A percentile compares a stretch with the other conserved stretches of the same genome.
These are phyloP conservation scores for Hericium erinaceus DNA, from an alignment of 768 basidiomycete genomes.

Conservation along the genomic window DNA sequence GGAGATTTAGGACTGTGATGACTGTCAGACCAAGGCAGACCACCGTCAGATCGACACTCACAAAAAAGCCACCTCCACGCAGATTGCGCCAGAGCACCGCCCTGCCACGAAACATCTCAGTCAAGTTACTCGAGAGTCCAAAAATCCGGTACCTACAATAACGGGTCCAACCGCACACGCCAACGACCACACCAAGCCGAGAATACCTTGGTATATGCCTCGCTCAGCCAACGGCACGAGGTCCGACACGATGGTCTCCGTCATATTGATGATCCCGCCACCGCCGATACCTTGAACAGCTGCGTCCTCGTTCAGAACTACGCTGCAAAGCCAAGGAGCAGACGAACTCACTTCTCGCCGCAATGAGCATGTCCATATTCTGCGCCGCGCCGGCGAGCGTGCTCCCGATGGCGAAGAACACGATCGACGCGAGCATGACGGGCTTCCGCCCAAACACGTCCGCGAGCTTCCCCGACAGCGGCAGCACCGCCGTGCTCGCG, in stretches of 20 bases:
- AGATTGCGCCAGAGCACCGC: not conserved
- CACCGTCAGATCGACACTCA: not conserved
- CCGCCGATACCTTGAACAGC: slow-evolving; percentile 19
- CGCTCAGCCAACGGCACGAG: slow-evolving; percentile 24
- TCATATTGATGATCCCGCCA: slow-evolving; percentile 17
- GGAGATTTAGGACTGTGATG: slow-evolving; percentile 24
- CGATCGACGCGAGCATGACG: slow-evolving; percentile 16
- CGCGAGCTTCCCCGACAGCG: slow-evolving; percentile 12
- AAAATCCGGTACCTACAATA: not conserved
- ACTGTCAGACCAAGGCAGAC: not conserved
- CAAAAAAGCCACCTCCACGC: slow-evolving; percentile 2
- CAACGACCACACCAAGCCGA: not conserved
- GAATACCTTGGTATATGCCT: slow-evolving; percentile 6
- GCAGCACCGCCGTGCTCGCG: slow-evolving; percentile 19
- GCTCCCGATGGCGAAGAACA: slow-evolving; percentile 21
- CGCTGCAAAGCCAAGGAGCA: not conserved
- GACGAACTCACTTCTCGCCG: slow-evolving; percentile 14
- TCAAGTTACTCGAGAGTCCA: not conserved
- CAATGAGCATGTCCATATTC: slow-evolving; percentile 24
- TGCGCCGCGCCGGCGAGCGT: slow-evolving; percentile 25
- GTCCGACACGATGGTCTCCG: slow-evolving; percentile 21
- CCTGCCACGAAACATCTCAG: not conserved
- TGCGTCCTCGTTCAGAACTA: not conserved
- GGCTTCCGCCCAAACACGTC: slow-evolving; percentile 17
- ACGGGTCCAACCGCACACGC: slow-evolving; percentile 18